phyloP scores from a whole-genome alignment of 306 rosid genomes.

The Cucurbita ficifolia region DNA sequence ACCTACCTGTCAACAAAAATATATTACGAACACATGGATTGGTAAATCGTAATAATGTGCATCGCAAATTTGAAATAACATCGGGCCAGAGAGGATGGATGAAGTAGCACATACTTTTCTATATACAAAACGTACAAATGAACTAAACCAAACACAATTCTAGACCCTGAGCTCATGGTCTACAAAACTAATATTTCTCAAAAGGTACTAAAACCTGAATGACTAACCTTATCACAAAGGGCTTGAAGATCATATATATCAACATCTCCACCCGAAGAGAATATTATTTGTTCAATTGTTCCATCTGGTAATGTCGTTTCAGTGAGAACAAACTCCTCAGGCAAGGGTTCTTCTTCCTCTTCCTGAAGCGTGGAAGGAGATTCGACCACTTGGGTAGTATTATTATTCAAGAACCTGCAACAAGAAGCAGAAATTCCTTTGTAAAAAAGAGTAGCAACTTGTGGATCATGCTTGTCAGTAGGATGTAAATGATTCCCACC shows the following conservation, averaged over 20 bases:
- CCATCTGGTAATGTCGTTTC: slow-evolving; percentile 74
- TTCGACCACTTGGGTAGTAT: slow-evolving; percentile 57
- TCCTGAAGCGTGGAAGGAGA: slow-evolving; percentile 33
- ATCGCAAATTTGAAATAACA: background rate
- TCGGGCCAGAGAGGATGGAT: background rate
- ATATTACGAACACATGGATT: background rate
- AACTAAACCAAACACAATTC: background rate
- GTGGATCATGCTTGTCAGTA: background rate
- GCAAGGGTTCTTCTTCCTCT: slow-evolving; percentile 64
- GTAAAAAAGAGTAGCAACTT: slow-evolving; percentile 6
- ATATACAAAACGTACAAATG: background rate
- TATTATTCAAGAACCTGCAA: slow-evolving; percentile 51
- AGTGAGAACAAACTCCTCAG: slow-evolving; percentile 75
- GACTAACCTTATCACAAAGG: slow-evolving; percentile 69
- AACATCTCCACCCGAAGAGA: slow-evolving; percentile 77
- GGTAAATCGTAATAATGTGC: background rate
- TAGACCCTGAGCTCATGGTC: background rate
- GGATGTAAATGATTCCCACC: background rate
- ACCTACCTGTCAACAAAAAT: slow-evolving; percentile 50
- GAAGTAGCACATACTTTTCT: background rate
- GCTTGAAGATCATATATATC: slow-evolving; percentile 90
- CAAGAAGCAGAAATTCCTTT: slow-evolving; percentile 3
- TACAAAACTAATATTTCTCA: background rate
- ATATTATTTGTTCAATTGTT: slow-evolving; percentile 64
- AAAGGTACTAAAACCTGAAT: background rate